These are phyloP conservation scores for Avicennia marina DNA, from an alignment of 257 asterid species.

Conservation along the genomic window DNA sequence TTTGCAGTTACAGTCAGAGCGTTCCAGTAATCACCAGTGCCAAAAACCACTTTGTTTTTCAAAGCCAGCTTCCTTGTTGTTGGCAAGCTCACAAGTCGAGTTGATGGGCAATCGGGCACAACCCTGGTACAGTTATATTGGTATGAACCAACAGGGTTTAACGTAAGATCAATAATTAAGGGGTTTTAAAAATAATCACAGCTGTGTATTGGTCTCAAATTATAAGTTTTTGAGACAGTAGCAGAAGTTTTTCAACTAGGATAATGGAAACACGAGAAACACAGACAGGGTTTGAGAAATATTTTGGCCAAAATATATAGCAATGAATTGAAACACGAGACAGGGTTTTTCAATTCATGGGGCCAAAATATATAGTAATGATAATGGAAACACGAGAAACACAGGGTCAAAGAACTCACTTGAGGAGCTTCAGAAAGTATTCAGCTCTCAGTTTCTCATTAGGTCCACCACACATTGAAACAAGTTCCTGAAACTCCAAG, in stretches of 20 bases:
- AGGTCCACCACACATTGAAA: conserved; percentile 87
- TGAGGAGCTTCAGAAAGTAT: conserved; percentile 59
- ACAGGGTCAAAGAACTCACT: conserved; percentile 42
- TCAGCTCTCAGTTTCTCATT: conserved; percentile 74
- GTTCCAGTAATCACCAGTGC: conserved; percentile 83
- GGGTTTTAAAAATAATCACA: too few species aligned
- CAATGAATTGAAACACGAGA: neutral
- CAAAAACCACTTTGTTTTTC: conserved; percentile 88
- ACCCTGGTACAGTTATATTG: conserved; percentile 46
- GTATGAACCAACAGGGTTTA: neutral
- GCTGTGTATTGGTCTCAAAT: too few species aligned
- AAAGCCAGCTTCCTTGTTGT: conserved; percentile 81
- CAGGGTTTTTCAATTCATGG: neutral
- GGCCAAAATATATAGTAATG: neutral
- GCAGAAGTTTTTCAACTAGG: too few species aligned
- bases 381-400: conserved; percentile 1
- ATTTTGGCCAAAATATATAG: too few species aligned
- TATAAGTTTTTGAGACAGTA: too few species aligned
- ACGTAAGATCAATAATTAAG: too few species aligned
- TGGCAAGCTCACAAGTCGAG: conserved; percentile 66
- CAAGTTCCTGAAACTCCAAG: conserved; percentile 74
- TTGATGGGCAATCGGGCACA: conserved; percentile 81
- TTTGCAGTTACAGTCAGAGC: conserved; percentile 91
- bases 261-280: too few species aligned
- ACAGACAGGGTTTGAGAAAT: too few species aligned